Base-by-base conservation (phyloP, 1,284 basidiomycete species). In the Moniliophthora roreri region DNA sequence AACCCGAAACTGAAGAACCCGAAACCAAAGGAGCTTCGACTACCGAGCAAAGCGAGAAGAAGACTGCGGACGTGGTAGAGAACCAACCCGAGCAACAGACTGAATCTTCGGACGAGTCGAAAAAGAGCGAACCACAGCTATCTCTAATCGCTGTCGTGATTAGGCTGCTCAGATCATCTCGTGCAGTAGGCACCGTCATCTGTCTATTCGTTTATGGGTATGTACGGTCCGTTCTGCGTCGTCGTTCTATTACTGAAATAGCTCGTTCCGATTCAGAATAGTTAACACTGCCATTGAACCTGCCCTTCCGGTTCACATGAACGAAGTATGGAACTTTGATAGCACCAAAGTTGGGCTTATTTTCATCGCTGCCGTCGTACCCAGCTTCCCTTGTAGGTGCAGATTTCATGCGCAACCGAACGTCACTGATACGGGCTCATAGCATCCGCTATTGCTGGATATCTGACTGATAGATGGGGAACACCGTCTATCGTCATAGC, bases 341-440 rank as follows among this genome's bases (percentile, higher is more conserved):
- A 77, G 87, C 0, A 69, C 72, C 4, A 77, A 79, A 65, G 84
- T 91, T 21, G 90, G 91, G 2, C 62, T 91, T 10, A 77, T 91
- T 13, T 89, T 86, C 63, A 73, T 92, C 46, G 87, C 82, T 8
- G 79, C 80, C 15, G 79, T 87, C 16, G 69, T 87, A 6, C 89
- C 89, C 0, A 82, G 83, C 0, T 61, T 89, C 11, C 69, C 87
- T 51, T 85, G 87, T 87, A 60, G 52, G 78, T 66, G 4, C 15
- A 40, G 34, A 24, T 37, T 50, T 10, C 15, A 13, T n/a, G 20
- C n/a, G n/a, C n/a, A 23, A 5, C 15, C 10, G 3, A 10, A 6
- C 9, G 24, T 53, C 20, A 45, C 50, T 50, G n/a, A n/a, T 55
- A 59, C 40, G 5, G 21, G 55, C 63, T 50, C 61, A 5, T 57